phyloP scores from a whole-genome alignment of 2,329 filamentous ascomycete species.

The Colletotrichum lindemuthianum region DNA sequence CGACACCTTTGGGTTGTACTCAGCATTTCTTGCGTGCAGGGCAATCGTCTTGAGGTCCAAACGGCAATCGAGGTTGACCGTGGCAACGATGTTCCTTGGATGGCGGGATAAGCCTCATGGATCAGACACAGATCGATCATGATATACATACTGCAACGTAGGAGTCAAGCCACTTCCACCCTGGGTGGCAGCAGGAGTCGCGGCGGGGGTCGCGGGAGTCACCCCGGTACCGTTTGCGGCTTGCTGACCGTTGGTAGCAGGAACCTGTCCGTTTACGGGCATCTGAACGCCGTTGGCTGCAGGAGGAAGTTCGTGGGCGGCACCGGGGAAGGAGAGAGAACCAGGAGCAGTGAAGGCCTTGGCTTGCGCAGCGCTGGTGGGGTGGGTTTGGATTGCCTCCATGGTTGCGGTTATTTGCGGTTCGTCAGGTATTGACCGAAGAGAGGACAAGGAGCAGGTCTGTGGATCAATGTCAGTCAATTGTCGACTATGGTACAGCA shows the following conservation, averaged over 20 bases:
- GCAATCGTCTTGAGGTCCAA: slow-evolving; percentile 99
- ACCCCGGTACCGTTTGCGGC: slow-evolving; percentile 78
- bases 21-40: slow-evolving; percentile 95
- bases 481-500: slow-evolving; percentile 41
- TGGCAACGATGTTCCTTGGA: slow-evolving; percentile 96
- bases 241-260: slow-evolving; percentile 61
- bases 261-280: slow-evolving; percentile 54
- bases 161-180: slow-evolving; percentile 91
- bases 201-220: slow-evolving; percentile 89
- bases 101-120: slow-evolving; percentile 63
- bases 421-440: neutral
- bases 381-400: slow-evolving; percentile 92
- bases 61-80: slow-evolving; percentile 97
- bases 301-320: slow-evolving; percentile 83
- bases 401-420: slow-evolving; percentile 61
- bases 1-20: slow-evolving; percentile 98
- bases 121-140: slow-evolving; percentile 46
- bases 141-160: slow-evolving; percentile 92
- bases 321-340: slow-evolving; percentile 91
- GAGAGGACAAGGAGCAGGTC: slow-evolving; percentile 40
- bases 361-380: slow-evolving; percentile 89
- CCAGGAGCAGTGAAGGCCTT: slow-evolving; percentile 94
- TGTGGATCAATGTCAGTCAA: slow-evolving; percentile 21
- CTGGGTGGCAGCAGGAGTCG: slow-evolving; percentile 85
- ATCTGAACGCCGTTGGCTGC: slow-evolving; percentile 73